Conservation (phyloP, 257 asterid genomes). For the Forsythia viridissima region DNA sequence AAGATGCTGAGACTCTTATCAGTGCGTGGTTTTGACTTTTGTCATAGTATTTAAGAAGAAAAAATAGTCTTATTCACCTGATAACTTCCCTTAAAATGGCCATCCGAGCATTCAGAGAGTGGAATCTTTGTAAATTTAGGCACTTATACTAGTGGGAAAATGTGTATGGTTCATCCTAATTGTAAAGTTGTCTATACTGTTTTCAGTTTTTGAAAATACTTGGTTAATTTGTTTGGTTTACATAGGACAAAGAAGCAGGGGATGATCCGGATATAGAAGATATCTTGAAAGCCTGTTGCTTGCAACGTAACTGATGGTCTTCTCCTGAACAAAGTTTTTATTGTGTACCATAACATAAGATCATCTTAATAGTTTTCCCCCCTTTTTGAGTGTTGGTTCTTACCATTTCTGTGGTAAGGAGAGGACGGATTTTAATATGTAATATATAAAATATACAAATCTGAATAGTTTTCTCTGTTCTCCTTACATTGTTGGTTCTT, state of each 20-base stretch:
- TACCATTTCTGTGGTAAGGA: background rate
- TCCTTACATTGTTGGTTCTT: background rate
- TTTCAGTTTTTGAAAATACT: background rate
- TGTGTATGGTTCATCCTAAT: background rate
- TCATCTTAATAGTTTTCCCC: too few species aligned
- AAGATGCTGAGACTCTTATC: background rate
- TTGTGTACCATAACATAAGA: too few species aligned
- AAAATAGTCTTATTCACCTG: background rate
- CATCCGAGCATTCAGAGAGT: background rate
- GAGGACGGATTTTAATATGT: background rate
- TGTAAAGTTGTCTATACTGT: background rate
- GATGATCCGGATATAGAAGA: conserved; percentile 78
- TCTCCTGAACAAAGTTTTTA: background rate
- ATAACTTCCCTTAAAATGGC: background rate
- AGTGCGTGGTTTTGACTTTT: background rate
- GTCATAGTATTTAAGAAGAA: background rate
- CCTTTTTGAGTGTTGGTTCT: too few species aligned
- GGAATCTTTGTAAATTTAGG: background rate
- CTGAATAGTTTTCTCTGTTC: background rate
- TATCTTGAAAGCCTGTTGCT: conserved; percentile 73
- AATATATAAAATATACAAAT: background rate
- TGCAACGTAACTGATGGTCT: conserved; percentile 37
- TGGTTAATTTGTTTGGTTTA: conserved; percentile 9
- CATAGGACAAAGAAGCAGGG: conserved; percentile 93
- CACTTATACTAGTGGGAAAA: background rate